A percentile compares a stretch with the other conserved stretches of the same genome.
Evolutionary conservation across 2,329 filamentous ascomycete genomes (phyloP).

Genomic region (Scedosporium aurantiacum): DNA sequence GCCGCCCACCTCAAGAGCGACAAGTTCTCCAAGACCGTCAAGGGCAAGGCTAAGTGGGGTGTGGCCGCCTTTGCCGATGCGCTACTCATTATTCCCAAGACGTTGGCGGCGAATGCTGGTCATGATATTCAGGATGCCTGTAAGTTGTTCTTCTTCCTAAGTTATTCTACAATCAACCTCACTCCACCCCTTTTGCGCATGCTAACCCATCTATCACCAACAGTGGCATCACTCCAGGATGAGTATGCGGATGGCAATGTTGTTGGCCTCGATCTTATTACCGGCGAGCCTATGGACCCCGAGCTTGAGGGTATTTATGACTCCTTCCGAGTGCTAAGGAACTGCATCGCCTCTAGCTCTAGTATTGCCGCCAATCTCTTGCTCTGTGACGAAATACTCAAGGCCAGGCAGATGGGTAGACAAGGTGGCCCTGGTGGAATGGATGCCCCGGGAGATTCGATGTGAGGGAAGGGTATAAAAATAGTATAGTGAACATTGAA

Average conservation of each 20-base stretch:
- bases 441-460: slow-evolving; percentile 46
- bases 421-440: slow-evolving; percentile 52
- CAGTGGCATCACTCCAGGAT: slow-evolving; percentile 78
- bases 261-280: slow-evolving; percentile 76
- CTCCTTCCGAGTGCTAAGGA: slow-evolving; percentile 88
- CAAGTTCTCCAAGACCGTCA: slow-evolving; percentile 77
- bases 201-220: slow-evolving; percentile 5
- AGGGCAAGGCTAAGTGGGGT: slow-evolving; percentile 96
- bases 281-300: slow-evolving; percentile 91
- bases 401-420: slow-evolving; percentile 88
- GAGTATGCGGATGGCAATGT: slow-evolving; percentile 74
- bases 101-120: slow-evolving; percentile 86
- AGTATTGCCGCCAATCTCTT: slow-evolving; percentile 93
- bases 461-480: slow-evolving; percentile 25
- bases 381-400: slow-evolving; percentile 92
- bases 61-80: slow-evolving; percentile 93
- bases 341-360: slow-evolving; percentile 85
- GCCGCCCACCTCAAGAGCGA: slow-evolving; percentile 80
- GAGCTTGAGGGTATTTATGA: slow-evolving; percentile 88
- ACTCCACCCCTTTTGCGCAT: too few species aligned
- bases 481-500: not conserved
- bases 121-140: slow-evolving; percentile 93
- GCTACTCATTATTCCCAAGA: slow-evolving; percentile 92
- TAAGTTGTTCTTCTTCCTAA: slow-evolving; percentile 41
- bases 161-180: slow-evolving; percentile 7